Percentiles rank a stretch among this genome's conserved stretches.
Conservation (phyloP, 805 yeast species). For the Wickerhamiella cacticola region DNA sequence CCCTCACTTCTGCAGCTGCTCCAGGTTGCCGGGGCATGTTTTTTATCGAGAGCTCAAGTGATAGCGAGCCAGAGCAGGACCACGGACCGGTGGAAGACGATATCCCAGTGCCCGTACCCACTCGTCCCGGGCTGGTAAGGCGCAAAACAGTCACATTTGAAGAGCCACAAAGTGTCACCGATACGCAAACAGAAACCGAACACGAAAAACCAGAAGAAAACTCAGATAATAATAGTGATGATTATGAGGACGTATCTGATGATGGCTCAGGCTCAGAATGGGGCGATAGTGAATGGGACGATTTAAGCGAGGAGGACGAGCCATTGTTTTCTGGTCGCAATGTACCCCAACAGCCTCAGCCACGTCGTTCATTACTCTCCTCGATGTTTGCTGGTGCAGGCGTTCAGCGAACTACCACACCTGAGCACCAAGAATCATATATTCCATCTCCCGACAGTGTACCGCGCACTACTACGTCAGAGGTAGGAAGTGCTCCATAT, state of each 20-base stretch:
- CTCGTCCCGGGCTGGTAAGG: slow-evolving; percentile 4
- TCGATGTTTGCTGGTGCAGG: slow-evolving; percentile 7
- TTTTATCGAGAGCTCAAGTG: slow-evolving; percentile 10
- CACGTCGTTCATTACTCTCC: slow-evolving; percentile 29
- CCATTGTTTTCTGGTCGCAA: slow-evolving; percentile 25
- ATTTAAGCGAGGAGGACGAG: slow-evolving; percentile 18
- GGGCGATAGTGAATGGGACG: slow-evolving; percentile 25
- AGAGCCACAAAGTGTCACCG: slow-evolving; percentile 3
- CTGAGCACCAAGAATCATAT: background rate
- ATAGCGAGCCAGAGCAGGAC: slow-evolving; percentile 6
- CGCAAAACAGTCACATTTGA: slow-evolving; percentile 11
- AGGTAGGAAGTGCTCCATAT: slow-evolving; percentile 2
- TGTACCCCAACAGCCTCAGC: slow-evolving; percentile 24
- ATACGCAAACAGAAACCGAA: background rate
- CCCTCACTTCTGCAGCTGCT: background rate
- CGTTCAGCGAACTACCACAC: background rate
- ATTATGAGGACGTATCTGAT: slow-evolving; percentile 21
- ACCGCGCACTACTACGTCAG: slow-evolving; percentile 1
- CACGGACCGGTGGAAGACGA: background rate
- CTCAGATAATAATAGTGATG: background rate
- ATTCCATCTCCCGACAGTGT: slow-evolving; percentile 4
- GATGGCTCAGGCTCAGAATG: slow-evolving; percentile 29
- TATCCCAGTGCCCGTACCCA: slow-evolving; percentile 7
- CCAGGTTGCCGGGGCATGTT: slow-evolving; percentile 7
- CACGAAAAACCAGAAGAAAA: background rate